Percentiles rank a stretch among this genome's conserved stretches.
These are phyloP conservation scores for Dactylellina drechsleri DNA, from an alignment of 2,329 filamentous ascomycete genomes.

Conservation along the genomic window DNA sequence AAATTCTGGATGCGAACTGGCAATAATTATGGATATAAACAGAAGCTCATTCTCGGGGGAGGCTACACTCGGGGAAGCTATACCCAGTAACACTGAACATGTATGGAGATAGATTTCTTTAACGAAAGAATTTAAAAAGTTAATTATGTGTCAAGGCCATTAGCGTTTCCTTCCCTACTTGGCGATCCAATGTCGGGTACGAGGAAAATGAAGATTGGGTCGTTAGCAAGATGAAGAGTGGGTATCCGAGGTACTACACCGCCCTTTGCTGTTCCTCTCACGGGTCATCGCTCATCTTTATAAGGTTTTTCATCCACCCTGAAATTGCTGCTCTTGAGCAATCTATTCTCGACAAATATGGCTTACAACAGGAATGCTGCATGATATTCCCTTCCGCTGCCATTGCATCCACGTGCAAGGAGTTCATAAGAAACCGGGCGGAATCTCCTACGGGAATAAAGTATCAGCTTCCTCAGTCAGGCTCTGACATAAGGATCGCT, in stretches of 20 bases:
- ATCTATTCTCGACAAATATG: conserved; percentile 74
- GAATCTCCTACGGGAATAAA: background rate
- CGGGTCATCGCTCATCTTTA: background rate
- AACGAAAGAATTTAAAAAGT: conserved; percentile 3
- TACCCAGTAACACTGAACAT: conserved; percentile 44
- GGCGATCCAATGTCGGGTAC: conserved; percentile 89
- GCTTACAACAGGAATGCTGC: conserved; percentile 72
- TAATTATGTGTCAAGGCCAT: conserved; percentile 73
- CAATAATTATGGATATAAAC: conserved; percentile 13
- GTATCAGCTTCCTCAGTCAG: background rate
- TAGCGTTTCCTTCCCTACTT: conserved; percentile 94
- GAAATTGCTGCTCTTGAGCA: conserved; percentile 78
- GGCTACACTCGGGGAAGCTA: conserved; percentile 33
- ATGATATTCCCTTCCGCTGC: conserved; percentile 82
- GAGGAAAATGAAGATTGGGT: conserved; percentile 93
- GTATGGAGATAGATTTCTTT: conserved; percentile 5
- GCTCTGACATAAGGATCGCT: conserved; percentile 6
- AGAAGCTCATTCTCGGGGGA: background rate
- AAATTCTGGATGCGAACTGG: no score
- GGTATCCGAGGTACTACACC: conserved; percentile 79
- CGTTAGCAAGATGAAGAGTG: conserved; percentile 82
- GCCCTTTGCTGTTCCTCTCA: background rate
- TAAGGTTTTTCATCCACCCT: conserved; percentile 86
- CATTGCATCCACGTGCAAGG: conserved; percentile 76
- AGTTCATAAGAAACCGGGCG: conserved; percentile 70